Conservation (phyloP, 768 basidiomycete genomes). For the Tricholomella constricta region DNA sequence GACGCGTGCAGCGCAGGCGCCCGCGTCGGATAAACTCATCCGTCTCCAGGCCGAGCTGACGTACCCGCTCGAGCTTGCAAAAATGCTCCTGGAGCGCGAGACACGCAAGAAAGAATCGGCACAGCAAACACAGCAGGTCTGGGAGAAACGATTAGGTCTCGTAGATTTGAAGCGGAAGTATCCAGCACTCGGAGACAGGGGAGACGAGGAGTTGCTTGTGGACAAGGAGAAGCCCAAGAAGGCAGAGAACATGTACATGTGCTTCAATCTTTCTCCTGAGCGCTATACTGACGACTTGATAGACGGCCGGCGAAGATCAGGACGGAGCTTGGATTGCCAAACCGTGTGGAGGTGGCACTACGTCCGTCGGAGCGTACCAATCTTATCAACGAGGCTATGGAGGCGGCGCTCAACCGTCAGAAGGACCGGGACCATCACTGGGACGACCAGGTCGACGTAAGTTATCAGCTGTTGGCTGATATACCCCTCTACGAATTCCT, state of each 20-base stretch:
- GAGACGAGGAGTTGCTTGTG: slow-evolving; percentile 70
- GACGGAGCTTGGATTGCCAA: slow-evolving; percentile 43
- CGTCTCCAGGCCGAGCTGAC: slow-evolving; percentile 79
- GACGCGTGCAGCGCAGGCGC: slow-evolving; percentile 88
- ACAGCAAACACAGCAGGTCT: slow-evolving; percentile 62
- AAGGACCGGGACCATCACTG: slow-evolving; percentile 79
- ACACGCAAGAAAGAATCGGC: slow-evolving; percentile 68
- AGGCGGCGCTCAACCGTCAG: slow-evolving; percentile 58
- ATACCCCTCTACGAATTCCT: too few relatives aligned
- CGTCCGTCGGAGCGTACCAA: slow-evolving; percentile 68
- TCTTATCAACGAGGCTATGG: slow-evolving; percentile 62
- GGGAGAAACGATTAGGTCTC: slow-evolving; percentile 76
- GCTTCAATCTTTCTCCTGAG: background rate
- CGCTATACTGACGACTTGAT: slow-evolving; percentile 26
- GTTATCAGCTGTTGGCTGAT: slow-evolving; percentile 18
- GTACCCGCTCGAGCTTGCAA: slow-evolving; percentile 73
- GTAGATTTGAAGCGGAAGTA: slow-evolving; percentile 81
- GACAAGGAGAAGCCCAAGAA: slow-evolving; percentile 76
- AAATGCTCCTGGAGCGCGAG: slow-evolving; percentile 71
- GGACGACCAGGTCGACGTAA: slow-evolving; percentile 86
- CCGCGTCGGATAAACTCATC: slow-evolving; percentile 85
- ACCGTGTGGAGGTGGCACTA: slow-evolving; percentile 52
- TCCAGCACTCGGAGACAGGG: slow-evolving; percentile 58
- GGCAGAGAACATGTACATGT: slow-evolving; percentile 41
- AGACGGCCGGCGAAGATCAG: slow-evolving; percentile 58